These are phyloP conservation scores for Rubus idaeus DNA, from an alignment of 306 rosid species.

Conservation along the genomic window DNA sequence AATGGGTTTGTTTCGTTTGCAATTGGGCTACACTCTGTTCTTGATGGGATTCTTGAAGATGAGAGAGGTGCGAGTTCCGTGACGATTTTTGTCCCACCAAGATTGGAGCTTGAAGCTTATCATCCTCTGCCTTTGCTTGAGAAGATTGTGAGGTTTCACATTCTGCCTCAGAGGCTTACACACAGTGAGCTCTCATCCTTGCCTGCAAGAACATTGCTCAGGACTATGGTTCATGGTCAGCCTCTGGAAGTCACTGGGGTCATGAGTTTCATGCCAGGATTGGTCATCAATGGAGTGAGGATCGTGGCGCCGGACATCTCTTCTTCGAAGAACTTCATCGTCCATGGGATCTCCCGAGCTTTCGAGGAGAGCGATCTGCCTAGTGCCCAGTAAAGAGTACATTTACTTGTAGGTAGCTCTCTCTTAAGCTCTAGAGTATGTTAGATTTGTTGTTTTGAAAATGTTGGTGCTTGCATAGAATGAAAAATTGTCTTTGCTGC, in stretches of 20 bases:
- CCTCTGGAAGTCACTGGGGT: slow-evolving; percentile 48
- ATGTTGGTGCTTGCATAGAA: slow-evolving; percentile 4
- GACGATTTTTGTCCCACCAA: slow-evolving; percentile 74
- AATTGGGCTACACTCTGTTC: slow-evolving; percentile 52
- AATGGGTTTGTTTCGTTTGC: slow-evolving; percentile 53
- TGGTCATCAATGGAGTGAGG: slow-evolving; percentile 52
- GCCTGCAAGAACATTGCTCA: slow-evolving; percentile 43
- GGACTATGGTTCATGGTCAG: slow-evolving; percentile 43
- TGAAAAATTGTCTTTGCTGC: not conserved
- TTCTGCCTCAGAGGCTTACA: slow-evolving; percentile 56
- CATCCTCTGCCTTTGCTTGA: slow-evolving; percentile 36
- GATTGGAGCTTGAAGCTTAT: slow-evolving; percentile 34
- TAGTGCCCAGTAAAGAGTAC: not conserved
- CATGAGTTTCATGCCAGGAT: slow-evolving; percentile 27
- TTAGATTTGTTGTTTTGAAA: not conserved
- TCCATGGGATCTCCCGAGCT: slow-evolving; percentile 77
- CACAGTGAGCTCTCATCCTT: slow-evolving; percentile 40
- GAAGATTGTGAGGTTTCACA: slow-evolving; percentile 62
- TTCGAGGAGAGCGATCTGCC: slow-evolving; percentile 34
- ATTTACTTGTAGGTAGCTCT: not conserved
- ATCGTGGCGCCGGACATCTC: slow-evolving; percentile 58
- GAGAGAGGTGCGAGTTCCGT: slow-evolving; percentile 25
- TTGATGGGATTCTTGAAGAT: slow-evolving; percentile 50
- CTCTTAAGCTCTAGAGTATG: not conserved
- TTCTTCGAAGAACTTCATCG: slow-evolving; percentile 45